Evolutionary conservation across 768 basidiomycete species (phyloP).

Genomic region (Suillus weaverae): DNA sequence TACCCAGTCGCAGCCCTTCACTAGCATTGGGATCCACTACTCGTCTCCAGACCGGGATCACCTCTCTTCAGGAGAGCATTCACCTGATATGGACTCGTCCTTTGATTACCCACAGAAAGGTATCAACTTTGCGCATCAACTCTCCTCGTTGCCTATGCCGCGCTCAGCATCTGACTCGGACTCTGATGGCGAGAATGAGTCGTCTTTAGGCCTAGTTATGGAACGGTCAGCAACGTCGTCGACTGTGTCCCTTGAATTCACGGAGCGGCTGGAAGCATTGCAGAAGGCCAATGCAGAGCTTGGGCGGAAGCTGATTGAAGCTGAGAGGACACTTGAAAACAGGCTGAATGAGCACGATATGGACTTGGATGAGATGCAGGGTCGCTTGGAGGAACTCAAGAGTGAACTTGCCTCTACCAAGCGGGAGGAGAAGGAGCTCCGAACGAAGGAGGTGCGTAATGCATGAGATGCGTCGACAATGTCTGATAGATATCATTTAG

Average conservation of each 20-base stretch:
- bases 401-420: constrained; percentile 78
- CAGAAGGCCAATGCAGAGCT: constrained; percentile 75
- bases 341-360: constrained; percentile 75
- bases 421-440: constrained; percentile 90
- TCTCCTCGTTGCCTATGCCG: constrained; percentile 63
- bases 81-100: constrained; percentile 36
- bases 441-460: constrained; percentile 73
- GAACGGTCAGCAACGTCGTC: constrained; percentile 62
- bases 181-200: constrained; percentile 52
- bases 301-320: constrained; percentile 71
- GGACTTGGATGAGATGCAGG: constrained; percentile 82
- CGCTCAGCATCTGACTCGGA: constrained; percentile 43
- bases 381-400: constrained; percentile 71
- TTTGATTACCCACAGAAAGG: constrained; percentile 38
- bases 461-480: constrained; percentile 7
- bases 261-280: constrained; percentile 73
- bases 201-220: constrained; percentile 55
- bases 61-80: constrained; percentile 32
- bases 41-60: constrained; percentile 41
- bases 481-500: constrained; percentile 33
- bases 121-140: constrained; percentile 44
- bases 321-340: constrained; percentile 64
- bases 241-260: constrained; percentile 66
- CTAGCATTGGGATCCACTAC: constrained; percentile 42
- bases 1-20: constrained; percentile 48